Evolutionary conservation across 805 yeast genomes (phyloP), one percentile per base, ranked within the genome.

Genomic region (Ogataea nakhonphanomensis): DNA sequence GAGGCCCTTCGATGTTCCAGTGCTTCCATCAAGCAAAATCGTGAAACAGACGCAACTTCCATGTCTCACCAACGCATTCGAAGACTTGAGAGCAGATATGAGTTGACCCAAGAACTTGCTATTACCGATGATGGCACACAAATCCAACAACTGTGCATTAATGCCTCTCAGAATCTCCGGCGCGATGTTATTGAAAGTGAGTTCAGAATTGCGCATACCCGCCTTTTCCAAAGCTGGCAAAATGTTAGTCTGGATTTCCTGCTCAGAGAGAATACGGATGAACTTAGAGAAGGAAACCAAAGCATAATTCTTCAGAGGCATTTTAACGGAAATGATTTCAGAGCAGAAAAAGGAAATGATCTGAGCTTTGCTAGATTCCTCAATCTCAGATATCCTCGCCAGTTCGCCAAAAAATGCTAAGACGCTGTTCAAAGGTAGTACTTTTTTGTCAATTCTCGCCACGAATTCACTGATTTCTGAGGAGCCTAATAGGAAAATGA

Each of bases 121-220:
- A 35, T 43, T 41, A 2, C 65, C 54, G 8, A 78, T 56, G 1
- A 60, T 50, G 8, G 62, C 55, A 10, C 76, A 61, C n/a, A 75
- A 47, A 41, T 76, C 76, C 14, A 78, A 54, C 2, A 5, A 17
- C 20, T 56, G 47, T 3, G 36, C 12, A 1, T 55, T 39, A 3
- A 67, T 39, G 37, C 70, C 23, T 7, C 62, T 45, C 2, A 82
- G 66, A 7, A 88, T 54, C 8, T 70, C 67, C 3, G 79, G 74
- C 2, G 84, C 57, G n/a, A 81, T 57, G 13, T 54, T 49, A n/a
- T 70, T 71, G 41, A 87, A 74, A 0, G 86, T 75, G 27, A 67
- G 60, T 54, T 88, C 96, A 0, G 96, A 82, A 2, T 95, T 78
- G 59, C 96, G 75, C 48, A 90, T 67, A 35, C 83, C 69, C 1